Conservation (phyloP, 192 early-diverging fungal genomes). For the Coemansia sp. region DNA sequence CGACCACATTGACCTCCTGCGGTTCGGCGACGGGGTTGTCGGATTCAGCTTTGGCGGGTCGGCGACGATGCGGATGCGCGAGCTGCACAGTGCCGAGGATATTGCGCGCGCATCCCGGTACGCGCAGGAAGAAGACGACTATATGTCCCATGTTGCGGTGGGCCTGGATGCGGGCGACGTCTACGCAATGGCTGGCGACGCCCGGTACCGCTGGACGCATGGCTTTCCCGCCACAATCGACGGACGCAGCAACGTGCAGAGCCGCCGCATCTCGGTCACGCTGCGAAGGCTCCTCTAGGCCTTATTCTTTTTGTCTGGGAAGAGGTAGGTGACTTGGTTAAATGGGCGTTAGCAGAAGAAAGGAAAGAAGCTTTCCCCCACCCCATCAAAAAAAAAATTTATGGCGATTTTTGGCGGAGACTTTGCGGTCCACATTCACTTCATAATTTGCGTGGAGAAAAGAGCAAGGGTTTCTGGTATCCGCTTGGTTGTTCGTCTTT, state of each 20-base stretch:
- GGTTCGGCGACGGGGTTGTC: constrained; percentile 58
- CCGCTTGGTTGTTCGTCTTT: no score
- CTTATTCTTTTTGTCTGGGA: background rate
- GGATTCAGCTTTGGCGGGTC: constrained; percentile 49
- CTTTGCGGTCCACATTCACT: no score
- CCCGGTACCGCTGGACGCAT: constrained; percentile 58
- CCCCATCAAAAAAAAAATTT: background rate
- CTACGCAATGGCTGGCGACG: constrained; percentile 52
- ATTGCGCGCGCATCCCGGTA: constrained; percentile 12
- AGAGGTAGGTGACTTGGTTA: no score
- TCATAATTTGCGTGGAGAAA: no score
- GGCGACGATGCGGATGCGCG: constrained; percentile 47
- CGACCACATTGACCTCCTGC: constrained; percentile 57
- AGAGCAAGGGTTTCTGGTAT: no score
- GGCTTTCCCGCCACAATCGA: constrained; percentile 42
- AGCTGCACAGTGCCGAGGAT: background rate
- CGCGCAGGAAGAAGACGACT: constrained; percentile 7
- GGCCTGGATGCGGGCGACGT: constrained; percentile 49
- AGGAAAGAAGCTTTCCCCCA: no score
- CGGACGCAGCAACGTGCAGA: constrained; percentile 13
- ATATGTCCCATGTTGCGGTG: constrained; percentile 8
- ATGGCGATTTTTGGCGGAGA: no score
- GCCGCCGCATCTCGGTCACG: constrained; percentile 38
- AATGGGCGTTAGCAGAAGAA: no score
- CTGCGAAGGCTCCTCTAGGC: constrained; percentile 25